phyloP scores from a whole-genome alignment of 768 basidiomycete genomes.

The Termitomyces bulborhizus region DNA sequence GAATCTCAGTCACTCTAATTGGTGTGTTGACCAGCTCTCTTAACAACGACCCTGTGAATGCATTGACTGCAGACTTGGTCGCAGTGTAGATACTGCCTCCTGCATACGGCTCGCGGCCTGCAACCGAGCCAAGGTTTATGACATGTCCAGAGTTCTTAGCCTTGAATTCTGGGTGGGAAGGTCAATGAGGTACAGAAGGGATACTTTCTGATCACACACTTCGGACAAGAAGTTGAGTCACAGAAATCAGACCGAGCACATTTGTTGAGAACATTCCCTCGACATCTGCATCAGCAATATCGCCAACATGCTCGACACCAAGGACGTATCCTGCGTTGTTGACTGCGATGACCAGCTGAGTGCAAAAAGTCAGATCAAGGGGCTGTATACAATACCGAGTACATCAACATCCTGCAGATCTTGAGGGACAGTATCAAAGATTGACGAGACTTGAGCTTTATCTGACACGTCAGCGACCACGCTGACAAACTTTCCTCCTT shows the following conservation, averaged over 20 bases:
- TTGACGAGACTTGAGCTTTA: constrained; percentile 57
- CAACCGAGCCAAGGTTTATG: constrained; percentile 94
- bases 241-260: constrained; percentile 78
- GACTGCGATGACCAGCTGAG: constrained; percentile 25
- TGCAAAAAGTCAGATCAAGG: not conserved
- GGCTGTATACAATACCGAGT: constrained; percentile 47
- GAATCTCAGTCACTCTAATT: constrained; percentile 91
- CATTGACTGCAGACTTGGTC: constrained; percentile 80
- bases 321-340: constrained; percentile 84
- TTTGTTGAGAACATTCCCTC: constrained; percentile 80
- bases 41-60: constrained; percentile 79
- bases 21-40: constrained; percentile 88
- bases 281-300: constrained; percentile 69
- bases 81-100: constrained; percentile 94
- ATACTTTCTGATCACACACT: constrained; percentile 26
- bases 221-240: constrained; percentile 71
- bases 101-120: constrained; percentile 81
- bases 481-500: constrained; percentile 73
- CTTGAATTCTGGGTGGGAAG: constrained; percentile 59
- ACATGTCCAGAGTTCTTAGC: constrained; percentile 74
- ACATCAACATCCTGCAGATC: constrained; percentile 75
- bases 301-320: constrained; percentile 83
- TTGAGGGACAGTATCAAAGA: constrained; percentile 67
- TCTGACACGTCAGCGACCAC: constrained; percentile 80
- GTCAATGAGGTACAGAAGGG: not conserved